These are phyloP conservation scores for Fusarium sarcochroum DNA, from an alignment of 2,329 filamentous ascomycete genomes.

Conservation along the genomic window DNA sequence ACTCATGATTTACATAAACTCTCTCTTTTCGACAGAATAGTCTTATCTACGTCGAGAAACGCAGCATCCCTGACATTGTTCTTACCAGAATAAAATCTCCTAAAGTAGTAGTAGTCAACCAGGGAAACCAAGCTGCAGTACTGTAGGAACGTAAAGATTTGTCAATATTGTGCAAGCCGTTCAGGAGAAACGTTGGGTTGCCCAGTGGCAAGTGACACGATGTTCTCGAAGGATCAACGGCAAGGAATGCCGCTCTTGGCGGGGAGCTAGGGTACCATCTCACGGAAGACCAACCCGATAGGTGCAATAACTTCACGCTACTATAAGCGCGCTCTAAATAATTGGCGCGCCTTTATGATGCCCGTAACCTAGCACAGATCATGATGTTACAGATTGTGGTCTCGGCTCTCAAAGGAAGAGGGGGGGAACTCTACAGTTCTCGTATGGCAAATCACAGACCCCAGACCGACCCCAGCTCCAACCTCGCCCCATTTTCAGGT, in stretches of 20 bases:
- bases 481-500: background rate
- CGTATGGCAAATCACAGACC: background rate
- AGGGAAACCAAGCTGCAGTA: too few relatives aligned
- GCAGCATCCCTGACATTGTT: too few relatives aligned
- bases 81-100: too few relatives aligned
- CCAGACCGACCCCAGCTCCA: background rate
- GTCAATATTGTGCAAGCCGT: too few relatives aligned
- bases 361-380: background rate
- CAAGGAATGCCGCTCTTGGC: conserved; percentile 22
- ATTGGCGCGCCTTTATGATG: conserved; percentile 26
- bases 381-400: conserved; percentile 14
- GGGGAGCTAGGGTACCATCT: too few relatives aligned
- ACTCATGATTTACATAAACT: too few relatives aligned
- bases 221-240: conserved; percentile 32
- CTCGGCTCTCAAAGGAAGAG: too few relatives aligned
- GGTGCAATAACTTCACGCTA: conserved; percentile 23
- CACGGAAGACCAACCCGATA: conserved; percentile 19
- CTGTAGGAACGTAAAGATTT: too few relatives aligned
- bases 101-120: too few relatives aligned
- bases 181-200: background rate
- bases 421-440: background rate
- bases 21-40: too few relatives aligned
- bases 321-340: background rate
- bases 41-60: too few relatives aligned
- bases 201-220: background rate